Evolutionary conservation across 331 rosid species (phyloP).

Genomic region (Quercus phellos): DNA sequence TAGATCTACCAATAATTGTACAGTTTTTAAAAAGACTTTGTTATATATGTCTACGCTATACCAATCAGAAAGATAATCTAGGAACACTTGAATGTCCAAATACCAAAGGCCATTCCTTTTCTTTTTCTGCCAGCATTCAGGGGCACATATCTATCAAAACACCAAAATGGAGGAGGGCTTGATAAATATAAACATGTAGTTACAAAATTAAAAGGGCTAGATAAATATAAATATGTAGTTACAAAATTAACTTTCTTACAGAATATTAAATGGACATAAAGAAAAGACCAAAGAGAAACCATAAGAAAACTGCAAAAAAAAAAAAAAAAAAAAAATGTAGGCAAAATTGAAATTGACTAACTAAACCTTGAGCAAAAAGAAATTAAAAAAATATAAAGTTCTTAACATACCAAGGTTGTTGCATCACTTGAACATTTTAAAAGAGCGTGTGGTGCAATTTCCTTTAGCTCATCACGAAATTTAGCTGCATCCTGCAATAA

Average conservation of each 20-base stretch:
- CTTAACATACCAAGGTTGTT: constrained; percentile 61
- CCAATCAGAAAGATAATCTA: neutral
- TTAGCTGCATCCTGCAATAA: constrained; percentile 75
- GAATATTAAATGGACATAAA: neutral
- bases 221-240: neutral
- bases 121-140: neutral
- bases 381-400: neutral
- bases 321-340: neutral
- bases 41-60: neutral
- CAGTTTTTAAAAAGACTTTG: too few species aligned
- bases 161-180: neutral
- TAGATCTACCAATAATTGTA: neutral
- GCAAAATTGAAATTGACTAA: neutral
- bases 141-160: neutral
- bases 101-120: neutral
- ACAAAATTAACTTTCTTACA: neutral
- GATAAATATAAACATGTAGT: neutral
- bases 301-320: neutral
- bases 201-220: neutral
- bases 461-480: constrained; percentile 73
- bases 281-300: neutral
- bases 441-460: constrained; percentile 70
- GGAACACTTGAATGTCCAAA: neutral
- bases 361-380: neutral
- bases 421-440: constrained; percentile 92